phyloP scores from a whole-genome alignment of 2,329 filamentous ascomycete species.

The Claviceps humidiphila region DNA sequence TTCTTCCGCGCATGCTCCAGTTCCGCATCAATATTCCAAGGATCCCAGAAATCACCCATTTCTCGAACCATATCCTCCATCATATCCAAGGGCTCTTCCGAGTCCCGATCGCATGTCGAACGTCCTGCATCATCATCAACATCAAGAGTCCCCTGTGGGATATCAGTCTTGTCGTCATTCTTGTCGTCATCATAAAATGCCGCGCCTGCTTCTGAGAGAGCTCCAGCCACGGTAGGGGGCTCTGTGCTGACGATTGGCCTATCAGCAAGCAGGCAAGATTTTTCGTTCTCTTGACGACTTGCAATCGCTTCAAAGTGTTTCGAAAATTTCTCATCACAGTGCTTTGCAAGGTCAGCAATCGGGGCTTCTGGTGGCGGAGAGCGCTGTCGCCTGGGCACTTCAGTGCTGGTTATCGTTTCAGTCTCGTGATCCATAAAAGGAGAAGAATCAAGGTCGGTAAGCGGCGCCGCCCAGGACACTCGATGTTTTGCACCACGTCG shows the following conservation, averaged over 20 bases:
- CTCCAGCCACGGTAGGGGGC: constrained; percentile 14
- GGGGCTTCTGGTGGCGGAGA: constrained; percentile 32
- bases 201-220: constrained; percentile 13
- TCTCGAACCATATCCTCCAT: constrained; percentile 24
- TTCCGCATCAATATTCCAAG: constrained; percentile 23
- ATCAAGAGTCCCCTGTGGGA: not conserved
- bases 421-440: not conserved
- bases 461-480: constrained; percentile 4
- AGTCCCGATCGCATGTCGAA: constrained; percentile 8
- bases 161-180: not conserved
- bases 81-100: constrained; percentile 21
- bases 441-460: not conserved
- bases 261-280: constrained; percentile 23
- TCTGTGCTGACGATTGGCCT: constrained; percentile 20
- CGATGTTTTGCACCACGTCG: not conserved
- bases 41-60: constrained; percentile 21
- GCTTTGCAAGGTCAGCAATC: constrained; percentile 20
- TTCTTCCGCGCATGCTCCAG: constrained; percentile 17
- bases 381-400: constrained; percentile 11
- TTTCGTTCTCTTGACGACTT: constrained; percentile 19
- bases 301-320: constrained; percentile 35
- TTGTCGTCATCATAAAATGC: not conserved
- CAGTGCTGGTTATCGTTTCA: too few relatives aligned
- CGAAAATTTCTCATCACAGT: constrained; percentile 25
- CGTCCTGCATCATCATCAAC: not conserved